Evolutionary conservation across 805 yeast genomes (phyloP).

Genomic region (Candida silvatica): DNA sequence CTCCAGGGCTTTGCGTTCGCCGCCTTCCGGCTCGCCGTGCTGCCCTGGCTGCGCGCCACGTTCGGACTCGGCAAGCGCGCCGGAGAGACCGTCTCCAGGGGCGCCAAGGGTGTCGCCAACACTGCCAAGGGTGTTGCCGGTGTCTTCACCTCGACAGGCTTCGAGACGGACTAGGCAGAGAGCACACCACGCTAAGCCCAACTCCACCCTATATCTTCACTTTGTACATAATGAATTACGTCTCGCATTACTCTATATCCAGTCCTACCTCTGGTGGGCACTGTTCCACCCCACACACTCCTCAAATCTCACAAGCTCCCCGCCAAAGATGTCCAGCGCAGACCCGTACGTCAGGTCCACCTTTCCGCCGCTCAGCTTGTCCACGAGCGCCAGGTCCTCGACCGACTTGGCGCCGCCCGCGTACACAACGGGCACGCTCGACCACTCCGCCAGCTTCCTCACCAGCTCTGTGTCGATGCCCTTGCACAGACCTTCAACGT

Average conservation of each 20-base stretch:
- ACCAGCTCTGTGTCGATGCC: constrained; percentile 88
- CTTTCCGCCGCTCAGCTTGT: constrained; percentile 60
- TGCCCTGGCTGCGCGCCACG: constrained; percentile 27
- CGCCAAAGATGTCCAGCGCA: constrained; percentile 93
- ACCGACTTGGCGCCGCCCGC: constrained; percentile 93
- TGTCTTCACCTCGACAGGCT: neutral
- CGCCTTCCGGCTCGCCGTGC: constrained; percentile 24
- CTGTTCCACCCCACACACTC: constrained; percentile 75
- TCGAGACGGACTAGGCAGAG: too few relatives aligned
- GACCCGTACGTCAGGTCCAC: constrained; percentile 93
- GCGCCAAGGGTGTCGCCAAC: too few relatives aligned
- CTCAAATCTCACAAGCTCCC: constrained; percentile 62
- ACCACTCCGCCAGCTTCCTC: constrained; percentile 66
- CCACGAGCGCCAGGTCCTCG: constrained; percentile 59
- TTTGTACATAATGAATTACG: too few relatives aligned
- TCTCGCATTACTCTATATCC: too few relatives aligned
- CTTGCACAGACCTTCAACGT: constrained; percentile 91
- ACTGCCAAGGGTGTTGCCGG: constrained; percentile 1
- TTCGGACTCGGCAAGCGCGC: constrained; percentile 11
- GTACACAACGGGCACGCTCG: constrained; percentile 69
- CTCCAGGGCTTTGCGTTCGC: constrained; percentile 45
- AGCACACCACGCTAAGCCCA: too few relatives aligned
- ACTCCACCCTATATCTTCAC: too few relatives aligned
- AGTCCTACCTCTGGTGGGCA: constrained; percentile 2
- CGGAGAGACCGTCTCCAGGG: too few relatives aligned